These are phyloP conservation scores for Komagataella pseudopastoris DNA, from an alignment of 805 yeast species.

Conservation along the genomic window DNA sequence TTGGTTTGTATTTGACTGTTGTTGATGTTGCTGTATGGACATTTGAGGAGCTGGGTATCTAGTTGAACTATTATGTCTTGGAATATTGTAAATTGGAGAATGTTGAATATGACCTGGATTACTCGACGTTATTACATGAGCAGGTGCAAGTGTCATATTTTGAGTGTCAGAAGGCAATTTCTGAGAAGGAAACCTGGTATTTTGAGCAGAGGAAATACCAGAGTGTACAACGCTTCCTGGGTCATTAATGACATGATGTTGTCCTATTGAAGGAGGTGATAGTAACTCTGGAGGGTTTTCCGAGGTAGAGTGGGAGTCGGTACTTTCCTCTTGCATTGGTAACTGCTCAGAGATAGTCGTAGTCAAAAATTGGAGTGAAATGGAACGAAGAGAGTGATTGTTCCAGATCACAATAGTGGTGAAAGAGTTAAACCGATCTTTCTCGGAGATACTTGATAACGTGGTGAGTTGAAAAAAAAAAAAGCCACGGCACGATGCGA, in stretches of 20 bases:
- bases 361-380: background rate
- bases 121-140: background rate
- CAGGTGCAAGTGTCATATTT: background rate
- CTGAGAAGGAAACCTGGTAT: background rate
- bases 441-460: background rate
- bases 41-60: constrained; percentile 1
- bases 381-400: background rate
- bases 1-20: background rate
- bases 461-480: background rate
- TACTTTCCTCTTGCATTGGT: background rate
- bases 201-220: background rate
- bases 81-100: background rate
- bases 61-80: background rate
- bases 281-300: background rate
- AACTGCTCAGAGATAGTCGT: background rate
- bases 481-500: background rate
- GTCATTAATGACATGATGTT: background rate
- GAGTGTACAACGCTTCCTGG: background rate
- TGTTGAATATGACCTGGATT: background rate
- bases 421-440: background rate
- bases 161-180: background rate
- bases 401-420: background rate
- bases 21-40: constrained; percentile 2
- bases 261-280: background rate
- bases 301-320: background rate